Evolutionary conservation across 805 yeast species (phyloP).

Genomic region (Nakazawaea pomicola): DNA sequence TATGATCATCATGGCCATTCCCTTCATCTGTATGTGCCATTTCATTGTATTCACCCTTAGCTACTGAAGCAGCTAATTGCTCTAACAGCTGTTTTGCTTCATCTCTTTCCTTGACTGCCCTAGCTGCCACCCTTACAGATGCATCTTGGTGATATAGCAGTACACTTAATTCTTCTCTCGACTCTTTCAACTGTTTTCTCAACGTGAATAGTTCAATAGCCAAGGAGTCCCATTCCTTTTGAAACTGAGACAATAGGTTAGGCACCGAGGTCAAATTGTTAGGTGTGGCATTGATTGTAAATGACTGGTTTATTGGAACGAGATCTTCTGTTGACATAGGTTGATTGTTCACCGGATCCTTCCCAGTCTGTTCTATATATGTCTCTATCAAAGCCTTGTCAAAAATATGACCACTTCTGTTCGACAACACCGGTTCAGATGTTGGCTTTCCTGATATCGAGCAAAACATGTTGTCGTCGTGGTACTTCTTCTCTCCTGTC

Average conservation of each 20-base stretch:
- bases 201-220: slow-evolving; percentile 76
- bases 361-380: slow-evolving; percentile 59
- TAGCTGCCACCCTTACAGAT: slow-evolving; percentile 79
- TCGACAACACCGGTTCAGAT: slow-evolving; percentile 70
- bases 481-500: no score
- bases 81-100: slow-evolving; percentile 64
- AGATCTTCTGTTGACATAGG: slow-evolving; percentile 56
- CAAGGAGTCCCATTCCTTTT: slow-evolving; percentile 86
- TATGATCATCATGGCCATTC: slow-evolving; percentile 18
- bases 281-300: slow-evolving; percentile 17
- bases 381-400: slow-evolving; percentile 57
- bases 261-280: slow-evolving; percentile 70
- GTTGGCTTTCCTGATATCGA: slow-evolving; percentile 64
- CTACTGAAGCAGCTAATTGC: slow-evolving; percentile 42
- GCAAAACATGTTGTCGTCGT: slow-evolving; percentile 5
- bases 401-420: slow-evolving; percentile 63
- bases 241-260: slow-evolving; percentile 65
- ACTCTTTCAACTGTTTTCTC: slow-evolving; percentile 61
- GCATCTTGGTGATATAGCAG: slow-evolving; percentile 87
- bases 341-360: slow-evolving; percentile 73
- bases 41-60: slow-evolving; percentile 16
- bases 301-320: slow-evolving; percentile 28
- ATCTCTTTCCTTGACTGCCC: slow-evolving; percentile 69
- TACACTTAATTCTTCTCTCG: slow-evolving; percentile 69
- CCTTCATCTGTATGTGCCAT: slow-evolving; percentile 13